Base-by-base conservation (phyloP, 1,284 basidiomycete genomes). In the Mycocalia duriaeana region DNA sequence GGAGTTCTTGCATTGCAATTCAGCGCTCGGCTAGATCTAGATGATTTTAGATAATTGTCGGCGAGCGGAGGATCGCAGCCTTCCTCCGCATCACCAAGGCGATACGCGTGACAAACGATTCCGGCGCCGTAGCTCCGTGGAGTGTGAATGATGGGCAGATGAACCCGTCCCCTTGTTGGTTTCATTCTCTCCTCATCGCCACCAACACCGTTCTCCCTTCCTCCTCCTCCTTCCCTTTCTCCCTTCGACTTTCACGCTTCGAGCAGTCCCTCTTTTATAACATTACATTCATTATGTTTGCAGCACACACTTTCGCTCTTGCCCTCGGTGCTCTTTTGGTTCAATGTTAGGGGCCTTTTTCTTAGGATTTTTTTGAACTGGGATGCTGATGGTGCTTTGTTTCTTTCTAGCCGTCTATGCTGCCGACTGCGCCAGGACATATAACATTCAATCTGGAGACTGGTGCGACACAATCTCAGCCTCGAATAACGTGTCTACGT, bases 381-480 rank as follows among this genome's bases (percentile, higher is more conserved):
- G 52, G 52, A 25, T 41, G 37, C 24, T 22, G n/a, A 14, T 16
- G 18, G 14, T 20, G n/a, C 5, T 14, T 11, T 35, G 16, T 3
- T 34, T 14, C 20, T n/a, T 25, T 19, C 36, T 47, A 75, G 74
- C 68, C 53, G 73, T 59, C 45, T 53, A 63, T 44, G 78, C 74
- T 13, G 61, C 68, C 42, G 58, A 62, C n/a, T 89, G 86, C 64
- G 61, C 70, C 14, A 80, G 85, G 49, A 58, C 57, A 6, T 87
- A 89, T 69, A 80, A 73, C 49, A 72, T 86, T 43, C 56, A 76
- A 53, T 57, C 57, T 1, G 80, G 79, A 45, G 86, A 89, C 57
- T 75, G 70, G 46, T 89, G 85, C 58, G 83, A 89, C 68, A 59
- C 60, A 53, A 88, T 89, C 61, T 86, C 84, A 49, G 75, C 76